Conservation (phyloP, 768 basidiomycete species). For the Clitopilus hobsonii region DNA sequence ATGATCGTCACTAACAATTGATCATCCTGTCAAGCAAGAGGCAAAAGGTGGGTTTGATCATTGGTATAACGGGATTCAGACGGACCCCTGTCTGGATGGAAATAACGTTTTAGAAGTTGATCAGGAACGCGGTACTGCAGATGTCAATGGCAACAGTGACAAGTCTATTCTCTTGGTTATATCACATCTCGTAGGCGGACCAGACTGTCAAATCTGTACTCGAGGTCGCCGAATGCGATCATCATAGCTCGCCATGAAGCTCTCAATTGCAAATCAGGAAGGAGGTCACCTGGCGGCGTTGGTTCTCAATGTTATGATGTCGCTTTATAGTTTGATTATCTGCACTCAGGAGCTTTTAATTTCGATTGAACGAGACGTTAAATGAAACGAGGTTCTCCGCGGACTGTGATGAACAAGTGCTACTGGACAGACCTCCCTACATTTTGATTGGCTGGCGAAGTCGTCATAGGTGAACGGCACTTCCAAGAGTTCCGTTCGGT, state of each 20-base stretch:
- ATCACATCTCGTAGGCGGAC: background rate
- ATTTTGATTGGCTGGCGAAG: no score
- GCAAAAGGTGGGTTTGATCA: background rate
- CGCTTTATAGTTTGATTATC: background rate
- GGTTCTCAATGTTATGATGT: background rate
- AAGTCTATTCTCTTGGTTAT: background rate
- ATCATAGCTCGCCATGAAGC: background rate
- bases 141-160: background rate
- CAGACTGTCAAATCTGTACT: background rate
- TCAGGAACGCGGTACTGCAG: background rate
- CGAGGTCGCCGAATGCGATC: background rate
- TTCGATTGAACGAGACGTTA: background rate
- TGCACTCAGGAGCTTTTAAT: background rate
- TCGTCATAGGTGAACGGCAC: no score
- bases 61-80: background rate
- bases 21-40: background rate
- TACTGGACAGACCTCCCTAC: no score
- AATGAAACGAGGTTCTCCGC: background rate
- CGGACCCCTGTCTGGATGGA: background rate
- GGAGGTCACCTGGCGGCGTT: background rate
- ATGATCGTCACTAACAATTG: background rate
- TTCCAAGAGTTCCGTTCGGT: no score
- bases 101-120: background rate
- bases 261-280: background rate
- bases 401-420: no score